Evolutionary conservation across 768 basidiomycete species (phyloP), one percentile per base, ranked within the genome.

Genomic region (Lentinula aciculospora): DNA sequence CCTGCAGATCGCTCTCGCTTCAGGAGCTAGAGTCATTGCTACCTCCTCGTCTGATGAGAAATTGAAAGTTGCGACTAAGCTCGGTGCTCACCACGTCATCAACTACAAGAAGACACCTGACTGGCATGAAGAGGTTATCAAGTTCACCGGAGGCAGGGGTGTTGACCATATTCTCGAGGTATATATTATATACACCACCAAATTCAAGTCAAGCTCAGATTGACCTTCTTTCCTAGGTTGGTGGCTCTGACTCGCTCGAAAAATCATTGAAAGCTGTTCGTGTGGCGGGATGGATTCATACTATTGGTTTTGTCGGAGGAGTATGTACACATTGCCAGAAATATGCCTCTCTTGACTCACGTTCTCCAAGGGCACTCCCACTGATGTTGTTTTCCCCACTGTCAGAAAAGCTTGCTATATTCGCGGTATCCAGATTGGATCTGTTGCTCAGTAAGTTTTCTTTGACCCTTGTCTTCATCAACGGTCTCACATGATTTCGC

Each of bases 41-140:
- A 88, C 86, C 0, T 87, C 85, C 0, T 86, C 84, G 0, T 83
- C 83, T 0, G 83, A 87, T 62, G 75, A 77, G 47, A 89, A 89
- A 63, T 73, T 86, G 15, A 73, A 78, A 59, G 60, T 78, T 28
- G 83, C 76, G 8, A 68, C 72, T 45, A 75, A 74, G 44, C 75
- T 85, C 19, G 84, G 86, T 21, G 78, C 74, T 12, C 73, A 76
- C 13, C 71, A 83, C 55, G 62, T 80, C 19, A 83, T 88, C 71
- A 86, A 88, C 71, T 88, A 88, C 67, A 81, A 74, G 58, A 79
- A 69, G 60, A 73, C 70, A 1, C 78, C 80, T 2, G 66, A 84
- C 40, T 88, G 86, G 86, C 81, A 84, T 39, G 66, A 79, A 34
- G 76, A 83, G 61, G 80, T 78, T 1, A 59, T 75, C 25, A 64